Evolutionary conservation across 148 eudicot species (phyloP), one percentile per base, ranked within the genome.

Genomic region (Fagopyrum esculentum): DNA sequence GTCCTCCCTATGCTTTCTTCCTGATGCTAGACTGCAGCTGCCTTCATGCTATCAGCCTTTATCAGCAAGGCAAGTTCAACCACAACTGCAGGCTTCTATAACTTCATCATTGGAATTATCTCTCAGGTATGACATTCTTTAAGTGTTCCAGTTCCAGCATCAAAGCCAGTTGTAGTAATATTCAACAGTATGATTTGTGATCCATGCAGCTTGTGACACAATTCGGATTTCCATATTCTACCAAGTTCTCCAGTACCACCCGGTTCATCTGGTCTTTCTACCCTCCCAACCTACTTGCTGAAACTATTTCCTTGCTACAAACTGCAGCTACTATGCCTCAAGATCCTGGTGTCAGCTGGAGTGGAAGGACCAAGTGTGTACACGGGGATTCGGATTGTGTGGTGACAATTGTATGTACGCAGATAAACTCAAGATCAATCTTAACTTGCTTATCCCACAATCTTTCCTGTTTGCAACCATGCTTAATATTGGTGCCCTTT

Each of bases 311-410:
- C 52, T 87, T 94, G 86, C 95, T 94, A 78, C 83, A 91, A 59
- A 81, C 26, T 83, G 97, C 98, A 76, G 91, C 95, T 59, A 59
- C 76, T 30, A 76, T 80, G 52, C 78, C 73, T 84, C 84, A 77
- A 71, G 86, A 84, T 74, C 86, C 84, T 78, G 98, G 98, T 64
- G 68, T 94, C 69, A 90, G 91, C 84, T 94, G 98, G 98, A 84
- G 80, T 74, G 83, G 85, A 71, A 87, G 83, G 79, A 83, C 84
- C 52, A 84, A 76, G 80, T 94, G 98, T 81, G 79, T 89, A 17
- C 84, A 89, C 35, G 85, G 88, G 78, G 96, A 94, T 75, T 83
- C 82, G 1, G 87, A 87, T 10, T 94, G 98, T 78, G 83, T 90
- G 60, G 61, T 91, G 26, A 86, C 89, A 72, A 80, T 93, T 73